Conservation (phyloP, 2,329 filamentous ascomycete genomes). For the Colletotrichum liriopes region DNA sequence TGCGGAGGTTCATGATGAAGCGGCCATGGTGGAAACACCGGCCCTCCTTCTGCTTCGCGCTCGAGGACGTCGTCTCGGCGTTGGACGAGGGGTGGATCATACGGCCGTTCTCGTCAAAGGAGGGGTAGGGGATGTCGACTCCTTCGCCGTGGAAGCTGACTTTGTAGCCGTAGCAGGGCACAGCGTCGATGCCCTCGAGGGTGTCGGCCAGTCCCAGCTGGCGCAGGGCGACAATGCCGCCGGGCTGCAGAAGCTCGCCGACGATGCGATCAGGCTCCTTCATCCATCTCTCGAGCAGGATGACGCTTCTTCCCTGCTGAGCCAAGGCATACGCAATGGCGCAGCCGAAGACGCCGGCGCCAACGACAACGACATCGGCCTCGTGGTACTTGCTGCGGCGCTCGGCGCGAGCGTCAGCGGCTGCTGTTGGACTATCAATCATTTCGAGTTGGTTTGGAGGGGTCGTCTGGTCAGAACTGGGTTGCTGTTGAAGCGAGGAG, state of each 20-base stretch:
- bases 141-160: slow-evolving; percentile 84
- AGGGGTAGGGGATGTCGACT: slow-evolving; percentile 85
- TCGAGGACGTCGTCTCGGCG: slow-evolving; percentile 41
- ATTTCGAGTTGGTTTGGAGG: slow-evolving; percentile 33
- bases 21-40: slow-evolving; percentile 93
- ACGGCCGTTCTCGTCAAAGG: slow-evolving; percentile 64
- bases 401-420: slow-evolving; percentile 59
- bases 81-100: slow-evolving; percentile 32
- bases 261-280: slow-evolving; percentile 97
- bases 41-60: slow-evolving; percentile 70
- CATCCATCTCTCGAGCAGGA: slow-evolving; percentile 89
- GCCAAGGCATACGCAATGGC: slow-evolving; percentile 88
- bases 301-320: slow-evolving; percentile 90
- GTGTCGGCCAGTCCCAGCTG: slow-evolving; percentile 86
- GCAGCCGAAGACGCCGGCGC: slow-evolving; percentile 91
- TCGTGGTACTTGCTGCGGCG: slow-evolving; percentile 72
- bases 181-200: slow-evolving; percentile 89
- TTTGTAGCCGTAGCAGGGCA: slow-evolving; percentile 88
- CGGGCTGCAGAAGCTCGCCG: slow-evolving; percentile 94
- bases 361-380: slow-evolving; percentile 91
- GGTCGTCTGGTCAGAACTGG: background rate
- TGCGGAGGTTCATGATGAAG: slow-evolving; percentile 87
- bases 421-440: slow-evolving; percentile 53
- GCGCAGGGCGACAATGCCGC: slow-evolving; percentile 85
- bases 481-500: slow-evolving; percentile 31